phyloP scores from a whole-genome alignment of 2,329 filamentous ascomycete genomes.

The Calonectria hawksworthii region DNA sequence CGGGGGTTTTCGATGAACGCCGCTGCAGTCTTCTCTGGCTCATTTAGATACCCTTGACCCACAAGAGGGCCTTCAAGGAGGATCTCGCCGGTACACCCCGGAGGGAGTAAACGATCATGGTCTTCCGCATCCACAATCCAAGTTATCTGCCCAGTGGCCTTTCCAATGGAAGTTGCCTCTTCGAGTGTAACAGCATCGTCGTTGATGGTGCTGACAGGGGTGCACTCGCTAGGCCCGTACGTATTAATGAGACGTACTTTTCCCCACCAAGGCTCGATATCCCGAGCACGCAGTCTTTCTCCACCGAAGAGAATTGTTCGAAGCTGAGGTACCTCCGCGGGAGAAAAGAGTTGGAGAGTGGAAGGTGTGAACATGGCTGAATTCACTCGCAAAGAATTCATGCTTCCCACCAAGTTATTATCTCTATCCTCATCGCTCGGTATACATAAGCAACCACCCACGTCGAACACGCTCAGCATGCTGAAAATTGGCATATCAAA shows the following conservation, averaged over 20 bases:
- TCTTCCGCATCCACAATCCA: too few relatives aligned
- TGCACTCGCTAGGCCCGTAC: too few relatives aligned
- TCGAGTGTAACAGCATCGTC: too few relatives aligned
- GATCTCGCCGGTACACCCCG: too few relatives aligned
- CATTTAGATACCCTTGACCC: too few relatives aligned
- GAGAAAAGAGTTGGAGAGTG: neutral
- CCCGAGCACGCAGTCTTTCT: neutral
- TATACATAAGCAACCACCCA: conserved; percentile 56
- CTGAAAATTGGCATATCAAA: conserved; percentile 56
- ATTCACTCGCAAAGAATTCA: neutral
- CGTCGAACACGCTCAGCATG: conserved; percentile 52
- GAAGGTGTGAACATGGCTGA: neutral
- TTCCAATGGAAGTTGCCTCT: too few relatives aligned
- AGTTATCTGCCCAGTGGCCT: too few relatives aligned
- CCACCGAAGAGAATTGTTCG: neutral
- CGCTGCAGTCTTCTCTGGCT: too few relatives aligned
- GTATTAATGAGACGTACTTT: too few relatives aligned
- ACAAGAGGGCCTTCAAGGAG: too few relatives aligned
- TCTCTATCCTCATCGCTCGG: conserved; percentile 54
- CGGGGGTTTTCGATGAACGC: conserved; percentile 49
- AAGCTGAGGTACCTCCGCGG: neutral
- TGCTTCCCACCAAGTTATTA: neutral
- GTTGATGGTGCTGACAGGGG: too few relatives aligned
- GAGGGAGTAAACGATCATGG: too few relatives aligned
- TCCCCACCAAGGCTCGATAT: neutral